A percentile compares a stretch with the other conserved stretches of the same genome.
Conservation (phyloP, 352 stramenopile species). For the Peronosclerospora sorghi region DNA sequence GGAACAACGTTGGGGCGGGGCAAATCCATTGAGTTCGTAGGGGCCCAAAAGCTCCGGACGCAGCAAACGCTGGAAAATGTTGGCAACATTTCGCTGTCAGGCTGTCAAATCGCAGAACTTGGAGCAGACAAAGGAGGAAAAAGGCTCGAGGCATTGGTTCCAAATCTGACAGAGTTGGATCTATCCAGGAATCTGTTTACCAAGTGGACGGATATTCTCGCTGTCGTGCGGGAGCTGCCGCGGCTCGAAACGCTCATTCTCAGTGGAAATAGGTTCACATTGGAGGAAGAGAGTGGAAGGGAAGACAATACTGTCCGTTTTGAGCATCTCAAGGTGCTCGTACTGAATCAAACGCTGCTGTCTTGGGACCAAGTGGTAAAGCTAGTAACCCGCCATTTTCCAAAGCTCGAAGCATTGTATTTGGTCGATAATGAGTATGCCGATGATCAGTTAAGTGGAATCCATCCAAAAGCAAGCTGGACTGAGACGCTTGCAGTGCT, state of each 20-base stretch:
- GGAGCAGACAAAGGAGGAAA: slow-evolving; percentile 15
- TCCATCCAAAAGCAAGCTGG: slow-evolving; percentile 11
- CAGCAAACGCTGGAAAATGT: slow-evolving; percentile 57
- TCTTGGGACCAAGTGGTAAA: slow-evolving; percentile 23
- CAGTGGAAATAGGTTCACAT: slow-evolving; percentile 46
- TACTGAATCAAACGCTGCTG: slow-evolving; percentile 56
- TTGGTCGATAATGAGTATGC: slow-evolving; percentile 42
- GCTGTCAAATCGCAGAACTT: slow-evolving; percentile 41
- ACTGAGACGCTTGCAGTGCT: slow-evolving; percentile 31
- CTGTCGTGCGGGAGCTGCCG: slow-evolving; percentile 38
- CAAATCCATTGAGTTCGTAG: slow-evolving; percentile 68
- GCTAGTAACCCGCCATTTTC: slow-evolving; percentile 44
- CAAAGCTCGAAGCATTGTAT: slow-evolving; percentile 41
- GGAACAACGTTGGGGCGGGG: slow-evolving; percentile 54
- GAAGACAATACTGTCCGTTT: slow-evolving; percentile 8
- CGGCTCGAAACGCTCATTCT: slow-evolving; percentile 62
- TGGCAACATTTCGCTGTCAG: slow-evolving; percentile 64
- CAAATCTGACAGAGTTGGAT: slow-evolving; percentile 60
- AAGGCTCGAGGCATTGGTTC: slow-evolving; percentile 24
- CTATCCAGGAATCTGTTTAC: slow-evolving; percentile 62
- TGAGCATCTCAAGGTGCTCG: slow-evolving; percentile 42
- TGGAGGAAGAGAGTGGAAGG: slow-evolving; percentile 8
- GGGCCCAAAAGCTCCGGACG: slow-evolving; percentile 46
- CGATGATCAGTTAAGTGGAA: slow-evolving; percentile 27
- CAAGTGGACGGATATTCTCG: slow-evolving; percentile 42